Base-by-base conservation (phyloP, 805 yeast species). In the Starmera dryadoides region DNA sequence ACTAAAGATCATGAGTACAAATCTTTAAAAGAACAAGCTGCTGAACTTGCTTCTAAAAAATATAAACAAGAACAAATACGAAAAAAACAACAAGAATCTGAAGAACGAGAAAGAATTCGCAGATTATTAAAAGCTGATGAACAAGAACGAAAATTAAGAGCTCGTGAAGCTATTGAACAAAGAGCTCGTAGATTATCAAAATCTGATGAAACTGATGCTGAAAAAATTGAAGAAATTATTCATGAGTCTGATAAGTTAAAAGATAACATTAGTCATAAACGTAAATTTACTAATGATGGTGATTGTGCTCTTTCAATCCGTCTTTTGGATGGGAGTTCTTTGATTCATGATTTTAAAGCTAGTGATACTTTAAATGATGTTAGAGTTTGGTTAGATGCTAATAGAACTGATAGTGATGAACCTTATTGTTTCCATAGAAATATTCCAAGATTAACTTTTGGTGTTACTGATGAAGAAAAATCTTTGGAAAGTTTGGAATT, bases 271-370 rank as follows among this genome's bases (percentile, higher is more conserved):
- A 38, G 41, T 12, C 28, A 25, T n/a, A 25, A 25, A n/a, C 5
- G 28, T 4, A 25, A 12, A 12, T 25, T 25, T 23, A 29, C 2
- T 39, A 43, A 16, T 32, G 42, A 18, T 25, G 28, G 28, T 18
- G 23, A 41, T 6, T 64, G 86, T 45, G 56, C 67, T 0, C 58
- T 81, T 11, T 71, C 76, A n/a, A 65, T 86, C 11, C 75, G 84
- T 47, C 62, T 83, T 30, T 69, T 86, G 35, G 83, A 86, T 58
- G 91, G 95, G 0, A 62, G 66, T 11, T 64, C 82, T 1, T 41
- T 81, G 4, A 71, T 68, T 39, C 69, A 75, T 35, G 64, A 64
- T 18, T 85, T 86, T 48, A 42, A 52, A 1, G 56, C 71, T 1
- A 42, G 48, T 2, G 65, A 69, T 10, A 72, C 75, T 1, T 62